phyloP scores from a whole-genome alignment of 768 basidiomycete species.

The Candolleomyces efflorescens region DNA sequence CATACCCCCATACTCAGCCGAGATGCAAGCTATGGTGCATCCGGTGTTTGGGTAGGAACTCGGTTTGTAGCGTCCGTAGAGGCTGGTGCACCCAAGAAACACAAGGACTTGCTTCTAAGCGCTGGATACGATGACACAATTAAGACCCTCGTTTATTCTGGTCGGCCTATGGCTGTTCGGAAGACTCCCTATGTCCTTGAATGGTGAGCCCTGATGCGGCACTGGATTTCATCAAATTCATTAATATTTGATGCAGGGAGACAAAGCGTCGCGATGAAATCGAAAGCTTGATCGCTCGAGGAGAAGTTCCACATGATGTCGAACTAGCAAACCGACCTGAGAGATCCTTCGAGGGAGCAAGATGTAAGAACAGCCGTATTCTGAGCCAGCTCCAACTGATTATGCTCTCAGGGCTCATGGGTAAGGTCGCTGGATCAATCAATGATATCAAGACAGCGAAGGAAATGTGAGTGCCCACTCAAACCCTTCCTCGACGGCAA shows the following conservation, averaged over 20 bases:
- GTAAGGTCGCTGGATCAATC: constrained; percentile 71
- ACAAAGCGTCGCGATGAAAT: constrained; percentile 57
- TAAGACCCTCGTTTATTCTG: constrained; percentile 71
- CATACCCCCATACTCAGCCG: neutral
- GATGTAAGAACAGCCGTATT: constrained; percentile 42
- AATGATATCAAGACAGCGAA: constrained; percentile 81
- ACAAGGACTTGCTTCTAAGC: constrained; percentile 62
- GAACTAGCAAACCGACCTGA: constrained; percentile 70
- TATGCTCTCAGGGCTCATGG: constrained; percentile 61
- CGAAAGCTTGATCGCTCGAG: constrained; percentile 49
- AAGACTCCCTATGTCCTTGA: constrained; percentile 75
- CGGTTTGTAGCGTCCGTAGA: constrained; percentile 82
- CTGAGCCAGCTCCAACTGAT: neutral
- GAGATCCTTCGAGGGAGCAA: constrained; percentile 51
- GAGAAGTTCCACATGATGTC: constrained; percentile 71
- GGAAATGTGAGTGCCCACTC: constrained; percentile 59
- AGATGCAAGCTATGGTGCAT: constrained; percentile 63
- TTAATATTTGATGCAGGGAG: constrained; percentile 42
- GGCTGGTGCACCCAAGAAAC: constrained; percentile 71
- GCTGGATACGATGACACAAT: constrained; percentile 75
- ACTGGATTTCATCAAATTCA: neutral
- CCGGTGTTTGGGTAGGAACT: constrained; percentile 86
- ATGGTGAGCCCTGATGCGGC: constrained; percentile 41
- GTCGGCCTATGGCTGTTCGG: constrained; percentile 78
- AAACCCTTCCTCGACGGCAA: constrained; percentile 9